Evolutionary conservation across 352 stramenopile species (phyloP).

Genomic region (Globisporangium splendens): DNA sequence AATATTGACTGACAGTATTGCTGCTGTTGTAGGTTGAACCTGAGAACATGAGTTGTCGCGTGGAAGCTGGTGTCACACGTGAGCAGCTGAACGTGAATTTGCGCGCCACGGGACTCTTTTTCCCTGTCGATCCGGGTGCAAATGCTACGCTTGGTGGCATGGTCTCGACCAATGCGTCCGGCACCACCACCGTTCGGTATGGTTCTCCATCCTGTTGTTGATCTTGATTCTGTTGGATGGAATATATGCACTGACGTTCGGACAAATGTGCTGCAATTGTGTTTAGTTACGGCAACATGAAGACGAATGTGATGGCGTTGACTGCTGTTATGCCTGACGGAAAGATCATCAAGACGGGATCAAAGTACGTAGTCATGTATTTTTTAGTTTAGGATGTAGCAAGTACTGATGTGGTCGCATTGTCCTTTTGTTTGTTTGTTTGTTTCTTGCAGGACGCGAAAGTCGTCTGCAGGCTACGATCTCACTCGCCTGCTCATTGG

Average conservation of each 20-base stretch:
- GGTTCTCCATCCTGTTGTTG: neutral
- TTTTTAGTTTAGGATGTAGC: neutral
- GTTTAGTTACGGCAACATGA: conserved; percentile 94
- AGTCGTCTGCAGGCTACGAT: conserved; percentile 97
- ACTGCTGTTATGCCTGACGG: conserved; percentile 91
- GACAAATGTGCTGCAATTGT: neutral
- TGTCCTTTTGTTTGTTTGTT: neutral
- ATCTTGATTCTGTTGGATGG: too few species aligned
- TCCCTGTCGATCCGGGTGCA: conserved; percentile 96
- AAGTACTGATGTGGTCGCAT: neutral
- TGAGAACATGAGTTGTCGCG: conserved; percentile 88
- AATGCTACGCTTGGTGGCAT: conserved; percentile 97
- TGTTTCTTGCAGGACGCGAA: conserved; percentile 68
- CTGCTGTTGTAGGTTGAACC: conserved; percentile 33
- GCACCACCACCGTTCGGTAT: conserved; percentile 84
- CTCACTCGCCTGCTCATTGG: conserved; percentile 94
- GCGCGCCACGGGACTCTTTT: conserved; percentile 89
- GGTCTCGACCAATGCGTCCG: conserved; percentile 88
- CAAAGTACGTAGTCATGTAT: conserved; percentile 37
- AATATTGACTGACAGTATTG: neutral
- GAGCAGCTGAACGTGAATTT: conserved; percentile 90
- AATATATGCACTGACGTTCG: too few species aligned
- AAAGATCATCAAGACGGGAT: conserved; percentile 87
- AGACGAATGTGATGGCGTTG: conserved; percentile 93
- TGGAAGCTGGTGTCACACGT: conserved; percentile 93